Evolutionary conservation across 2,329 filamentous ascomycete species (phyloP).

Genomic region (Cladosporium sp.): DNA sequence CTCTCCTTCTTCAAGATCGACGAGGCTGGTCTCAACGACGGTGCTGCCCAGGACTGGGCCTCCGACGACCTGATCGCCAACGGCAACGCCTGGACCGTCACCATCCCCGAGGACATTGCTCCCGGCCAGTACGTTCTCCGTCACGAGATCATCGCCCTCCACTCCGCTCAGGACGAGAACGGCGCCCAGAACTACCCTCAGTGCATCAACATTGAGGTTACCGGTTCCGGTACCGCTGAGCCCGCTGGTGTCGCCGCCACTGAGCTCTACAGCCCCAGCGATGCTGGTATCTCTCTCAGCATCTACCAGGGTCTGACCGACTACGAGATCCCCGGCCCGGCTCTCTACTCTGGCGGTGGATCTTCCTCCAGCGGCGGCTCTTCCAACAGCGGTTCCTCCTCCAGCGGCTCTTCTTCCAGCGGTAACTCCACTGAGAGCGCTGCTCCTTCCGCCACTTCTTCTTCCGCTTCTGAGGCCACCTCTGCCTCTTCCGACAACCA

Average conservation of each 20-base stretch:
- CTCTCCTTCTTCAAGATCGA: constrained; percentile 63
- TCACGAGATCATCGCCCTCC: constrained; percentile 59
- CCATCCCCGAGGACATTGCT: constrained; percentile 49
- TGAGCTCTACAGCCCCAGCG: constrained; percentile 50
- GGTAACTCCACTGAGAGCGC: not conserved
- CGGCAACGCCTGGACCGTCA: constrained; percentile 32
- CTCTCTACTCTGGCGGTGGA: constrained; percentile 19
- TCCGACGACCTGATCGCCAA: constrained; percentile 45
- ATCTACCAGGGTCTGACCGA: constrained; percentile 46
- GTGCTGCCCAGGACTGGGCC: constrained; percentile 49
- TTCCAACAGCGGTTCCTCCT: constrained; percentile 9
- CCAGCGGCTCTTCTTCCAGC: constrained; percentile 10
- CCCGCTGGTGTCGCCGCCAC: constrained; percentile 45
- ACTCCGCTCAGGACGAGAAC: constrained; percentile 43
- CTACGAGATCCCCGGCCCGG: constrained; percentile 48
- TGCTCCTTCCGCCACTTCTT: not conserved
- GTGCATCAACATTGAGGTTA: constrained; percentile 57
- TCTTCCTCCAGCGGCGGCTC: not conserved
- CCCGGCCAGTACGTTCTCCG: constrained; percentile 58
- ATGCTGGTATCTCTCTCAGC: constrained; percentile 54
- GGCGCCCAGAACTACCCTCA: constrained; percentile 45
- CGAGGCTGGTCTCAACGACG: constrained; percentile 48
- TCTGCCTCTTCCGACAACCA: not conserved
- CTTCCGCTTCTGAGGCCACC: constrained; percentile 2
- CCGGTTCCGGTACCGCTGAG: constrained; percentile 48